Base-by-base conservation (phyloP, 208 protist species). In the Sergeia podlipaevii region DNA sequence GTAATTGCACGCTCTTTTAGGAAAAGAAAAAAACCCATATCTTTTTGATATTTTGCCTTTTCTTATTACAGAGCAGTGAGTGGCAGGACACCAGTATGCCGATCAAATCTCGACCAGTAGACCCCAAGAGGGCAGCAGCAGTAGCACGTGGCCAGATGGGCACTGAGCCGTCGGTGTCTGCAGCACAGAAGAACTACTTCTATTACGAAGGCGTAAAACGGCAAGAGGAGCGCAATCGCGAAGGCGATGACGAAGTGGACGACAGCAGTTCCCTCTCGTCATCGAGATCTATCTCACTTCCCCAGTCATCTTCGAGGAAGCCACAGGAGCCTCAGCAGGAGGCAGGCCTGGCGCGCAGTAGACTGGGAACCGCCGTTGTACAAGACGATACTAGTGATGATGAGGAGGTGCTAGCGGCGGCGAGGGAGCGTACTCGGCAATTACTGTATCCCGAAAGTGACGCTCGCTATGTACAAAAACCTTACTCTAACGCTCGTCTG, bases 21-120 rank as follows among this genome's bases (percentile, higher is more conserved):
- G n/a, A n/a, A n/a, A n/a, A n/a, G n/a, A n/a, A n/a, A n/a, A n/a
- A n/a, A n/a, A n/a, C n/a, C n/a, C n/a, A n/a, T n/a, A n/a, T n/a
- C n/a, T n/a, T n/a, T n/a, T n/a, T n/a, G n/a, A n/a, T n/a, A n/a
- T n/a, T n/a, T n/a, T n/a, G n/a, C n/a, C n/a, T n/a, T n/a, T n/a
- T n/a, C n/a, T n/a, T n/a, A n/a, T n/a, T n/a, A n/a, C n/a, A n/a
- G n/a, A n/a, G n/a, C n/a, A n/a, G n/a, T n/a, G n/a, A n/a, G n/a
- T n/a, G n/a, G n/a, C n/a, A n/a, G n/a, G n/a, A n/a, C n/a, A n/a
- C n/a, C n/a, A n/a, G n/a, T n/a, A 93, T 93, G 85, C 60, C 74
- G 21, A 89, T 93, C 51, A 94, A 94, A 45, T 73, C 87, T 20
- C 91, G 84, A 45, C 65, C 38, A 2, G 74, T 94, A 23, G 72